phyloP scores from a whole-genome alignment of 2,329 filamentous ascomycete genomes.

The Colletotrichum chlorophyti region DNA sequence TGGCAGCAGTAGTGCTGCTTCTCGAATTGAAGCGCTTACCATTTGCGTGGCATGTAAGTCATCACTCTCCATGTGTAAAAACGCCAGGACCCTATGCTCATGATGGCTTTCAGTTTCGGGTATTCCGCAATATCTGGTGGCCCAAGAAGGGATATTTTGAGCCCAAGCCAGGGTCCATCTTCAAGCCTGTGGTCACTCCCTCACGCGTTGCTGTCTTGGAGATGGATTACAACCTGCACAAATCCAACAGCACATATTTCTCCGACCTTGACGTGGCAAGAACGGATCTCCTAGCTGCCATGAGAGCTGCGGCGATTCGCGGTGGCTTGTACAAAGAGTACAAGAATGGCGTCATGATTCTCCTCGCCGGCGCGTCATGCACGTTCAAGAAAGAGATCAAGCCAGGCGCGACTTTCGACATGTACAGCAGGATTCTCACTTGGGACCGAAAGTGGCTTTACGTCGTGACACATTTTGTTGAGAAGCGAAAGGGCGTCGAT shows the following conservation, averaged over 20 bases:
- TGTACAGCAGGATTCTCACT: slow-evolving; percentile 61
- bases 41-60: slow-evolving; percentile 14
- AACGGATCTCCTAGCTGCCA: slow-evolving; percentile 45
- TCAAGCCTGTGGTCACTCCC: slow-evolving; percentile 62
- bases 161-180: slow-evolving; percentile 37
- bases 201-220: slow-evolving; percentile 66
- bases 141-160: slow-evolving; percentile 34
- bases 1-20: not conserved
- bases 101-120: slow-evolving; percentile 35
- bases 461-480: slow-evolving; percentile 37
- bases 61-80: not conserved
- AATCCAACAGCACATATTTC: slow-evolving; percentile 76
- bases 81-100: not conserved
- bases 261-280: slow-evolving; percentile 66
- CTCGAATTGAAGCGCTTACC: slow-evolving; percentile 14
- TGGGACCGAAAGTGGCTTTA: slow-evolving; percentile 42
- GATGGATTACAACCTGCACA: slow-evolving; percentile 77
- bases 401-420: slow-evolving; percentile 72
- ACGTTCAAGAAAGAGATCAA: slow-evolving; percentile 77
- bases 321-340: slow-evolving; percentile 46
- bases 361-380: slow-evolving; percentile 74
- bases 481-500: slow-evolving; percentile 46
- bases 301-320: slow-evolving; percentile 12
- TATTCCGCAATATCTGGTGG: slow-evolving; percentile 43
- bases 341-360: slow-evolving; percentile 60